phyloP scores from a whole-genome alignment of 2,329 filamentous ascomycete genomes.

The Fusarium nisikadoi region DNA sequence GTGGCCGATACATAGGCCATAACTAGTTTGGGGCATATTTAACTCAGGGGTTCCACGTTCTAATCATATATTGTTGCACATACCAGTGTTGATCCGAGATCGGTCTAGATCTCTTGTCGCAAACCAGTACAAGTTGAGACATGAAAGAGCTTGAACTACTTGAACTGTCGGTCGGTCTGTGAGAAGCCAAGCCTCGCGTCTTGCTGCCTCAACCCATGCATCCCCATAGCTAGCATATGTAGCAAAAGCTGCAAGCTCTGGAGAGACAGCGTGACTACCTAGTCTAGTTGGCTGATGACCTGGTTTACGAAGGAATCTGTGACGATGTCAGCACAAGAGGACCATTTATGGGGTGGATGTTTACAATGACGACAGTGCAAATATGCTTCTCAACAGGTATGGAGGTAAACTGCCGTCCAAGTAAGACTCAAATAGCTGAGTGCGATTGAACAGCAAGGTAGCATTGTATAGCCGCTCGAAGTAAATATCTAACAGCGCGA shows the following conservation, averaged over 20 bases:
- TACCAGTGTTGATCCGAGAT: not conserved
- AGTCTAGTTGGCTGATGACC: not conserved
- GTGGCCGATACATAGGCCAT: not conserved
- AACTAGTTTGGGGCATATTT: not conserved
- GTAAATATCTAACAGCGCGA: not conserved
- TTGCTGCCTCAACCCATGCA: not conserved
- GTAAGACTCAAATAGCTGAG: not conserved
- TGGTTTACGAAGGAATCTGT: not conserved
- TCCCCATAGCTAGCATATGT: not conserved
- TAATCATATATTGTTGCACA: not conserved
- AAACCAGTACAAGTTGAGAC: not conserved
- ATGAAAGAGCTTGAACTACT: not conserved
- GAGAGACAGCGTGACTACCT: not conserved
- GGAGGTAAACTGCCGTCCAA: not conserved
- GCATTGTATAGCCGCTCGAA: not conserved
- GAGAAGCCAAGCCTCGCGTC: not conserved
- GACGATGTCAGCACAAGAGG: not conserved
- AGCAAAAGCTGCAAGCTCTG: not conserved
- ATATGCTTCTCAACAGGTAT: not conserved
- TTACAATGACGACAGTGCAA: not conserved
- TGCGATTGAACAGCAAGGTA: not conserved
- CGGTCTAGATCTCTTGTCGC: not conserved
- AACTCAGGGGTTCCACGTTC: accelerated
- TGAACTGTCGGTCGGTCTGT: not conserved
- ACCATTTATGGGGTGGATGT: accelerated